Conservation (phyloP, 371 early-diverging fungal species). For the Apophysomyces elegans region DNA sequence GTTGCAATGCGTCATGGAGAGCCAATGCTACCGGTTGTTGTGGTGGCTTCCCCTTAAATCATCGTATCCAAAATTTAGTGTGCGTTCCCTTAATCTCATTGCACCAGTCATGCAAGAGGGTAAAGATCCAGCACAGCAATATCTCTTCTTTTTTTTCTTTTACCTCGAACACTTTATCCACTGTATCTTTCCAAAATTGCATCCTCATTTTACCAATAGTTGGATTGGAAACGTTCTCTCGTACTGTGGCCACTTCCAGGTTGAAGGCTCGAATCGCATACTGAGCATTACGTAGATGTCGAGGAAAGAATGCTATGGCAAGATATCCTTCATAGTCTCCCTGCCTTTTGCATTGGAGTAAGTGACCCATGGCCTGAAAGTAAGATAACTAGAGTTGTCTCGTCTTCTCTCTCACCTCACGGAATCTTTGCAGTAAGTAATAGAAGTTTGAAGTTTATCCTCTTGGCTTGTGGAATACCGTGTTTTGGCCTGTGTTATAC, state of each 20-base stretch:
- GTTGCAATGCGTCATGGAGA: slow-evolving; percentile 53
- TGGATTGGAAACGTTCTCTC: slow-evolving; percentile 72
- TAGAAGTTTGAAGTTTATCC: slow-evolving; percentile 27
- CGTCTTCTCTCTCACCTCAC: slow-evolving; percentile 37
- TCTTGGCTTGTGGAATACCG: neutral
- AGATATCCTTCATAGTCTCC: slow-evolving; percentile 83
- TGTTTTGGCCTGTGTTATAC: neutral
- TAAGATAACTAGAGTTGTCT: neutral
- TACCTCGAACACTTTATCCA: slow-evolving; percentile 53
- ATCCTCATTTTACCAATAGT: slow-evolving; percentile 81
- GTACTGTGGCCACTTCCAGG: slow-evolving; percentile 81
- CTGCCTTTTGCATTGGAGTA: slow-evolving; percentile 29
- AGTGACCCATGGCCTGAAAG: too few relatives aligned
- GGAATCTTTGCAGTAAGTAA: slow-evolving; percentile 44
- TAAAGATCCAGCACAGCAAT: neutral
- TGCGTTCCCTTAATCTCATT: too few relatives aligned
- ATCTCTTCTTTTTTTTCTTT: slow-evolving; percentile 3
- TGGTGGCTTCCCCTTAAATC: slow-evolving; percentile 65
- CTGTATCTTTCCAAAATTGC: slow-evolving; percentile 82
- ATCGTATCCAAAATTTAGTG: neutral
- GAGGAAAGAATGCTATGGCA: slow-evolving; percentile 75
- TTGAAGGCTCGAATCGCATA: slow-evolving; percentile 90
- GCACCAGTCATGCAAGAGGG: neutral
- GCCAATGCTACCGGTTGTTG: slow-evolving; percentile 76
- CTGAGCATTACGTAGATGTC: slow-evolving; percentile 58